Evolutionary conservation across 1,284 basidiomycete genomes (phyloP).

Genomic region (Cystobasidium pallidum): DNA sequence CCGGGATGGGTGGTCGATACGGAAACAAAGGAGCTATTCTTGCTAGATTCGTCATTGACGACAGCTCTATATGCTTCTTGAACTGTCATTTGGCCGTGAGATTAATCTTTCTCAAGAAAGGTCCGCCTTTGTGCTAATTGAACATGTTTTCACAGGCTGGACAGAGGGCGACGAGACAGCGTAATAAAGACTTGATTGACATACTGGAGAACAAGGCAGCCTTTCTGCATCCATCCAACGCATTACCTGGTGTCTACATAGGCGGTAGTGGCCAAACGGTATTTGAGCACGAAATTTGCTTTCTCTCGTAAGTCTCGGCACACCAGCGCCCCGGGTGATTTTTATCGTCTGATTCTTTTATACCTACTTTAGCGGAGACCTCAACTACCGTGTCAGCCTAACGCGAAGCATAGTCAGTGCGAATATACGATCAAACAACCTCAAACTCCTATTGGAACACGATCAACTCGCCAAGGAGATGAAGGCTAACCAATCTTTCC

Average conservation of each 20-base stretch:
- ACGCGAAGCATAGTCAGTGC: constrained; percentile 77
- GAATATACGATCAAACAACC: constrained; percentile 68
- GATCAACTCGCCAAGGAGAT: constrained; percentile 92
- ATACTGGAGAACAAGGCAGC: constrained; percentile 79
- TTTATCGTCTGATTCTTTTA: background rate
- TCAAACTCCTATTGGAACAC: constrained; percentile 68
- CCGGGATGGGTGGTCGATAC: constrained; percentile 87
- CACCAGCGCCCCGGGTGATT: background rate
- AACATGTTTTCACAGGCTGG: constrained; percentile 88
- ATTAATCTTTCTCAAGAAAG: constrained; percentile 68
- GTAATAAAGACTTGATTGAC: constrained; percentile 83
- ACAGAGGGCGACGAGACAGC: constrained; percentile 75
- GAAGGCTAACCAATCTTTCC: constrained; percentile 79
- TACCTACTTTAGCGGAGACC: constrained; percentile 66
- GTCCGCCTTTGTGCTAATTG: background rate
- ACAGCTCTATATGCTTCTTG: constrained; percentile 89
- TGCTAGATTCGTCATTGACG: constrained; percentile 83
- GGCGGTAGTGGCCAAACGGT: constrained; percentile 92
- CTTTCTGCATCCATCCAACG: constrained; percentile 60
- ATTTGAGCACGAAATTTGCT: constrained; percentile 89
- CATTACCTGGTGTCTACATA: constrained; percentile 57
- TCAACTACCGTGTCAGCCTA: constrained; percentile 92
- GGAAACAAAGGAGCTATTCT: constrained; percentile 98
- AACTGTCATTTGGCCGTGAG: constrained; percentile 97
- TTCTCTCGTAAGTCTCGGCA: constrained; percentile 61